Percentiles rank a stretch among this genome's conserved stretches.
phyloP scores from a whole-genome alignment of 106 monocot genomes.

The Posidonia australis region DNA sequence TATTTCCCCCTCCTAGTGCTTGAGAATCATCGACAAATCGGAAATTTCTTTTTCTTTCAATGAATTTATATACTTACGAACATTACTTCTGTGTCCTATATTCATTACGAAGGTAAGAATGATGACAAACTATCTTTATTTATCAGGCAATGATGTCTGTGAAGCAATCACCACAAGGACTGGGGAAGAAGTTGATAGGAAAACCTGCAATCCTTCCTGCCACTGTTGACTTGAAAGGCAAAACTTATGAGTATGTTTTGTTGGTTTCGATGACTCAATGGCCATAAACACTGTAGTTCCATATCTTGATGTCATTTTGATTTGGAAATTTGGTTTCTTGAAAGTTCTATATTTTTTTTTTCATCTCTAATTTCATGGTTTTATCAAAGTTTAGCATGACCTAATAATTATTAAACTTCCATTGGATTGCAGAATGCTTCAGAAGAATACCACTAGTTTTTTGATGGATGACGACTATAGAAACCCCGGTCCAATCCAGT shows the following conservation, averaged over 20 bases:
- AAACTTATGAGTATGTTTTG: constrained; percentile 71
- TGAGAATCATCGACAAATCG: too few species aligned
- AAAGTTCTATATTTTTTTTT: too few species aligned
- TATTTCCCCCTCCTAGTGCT: too few species aligned
- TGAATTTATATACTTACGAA: too few species aligned
- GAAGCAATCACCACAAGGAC: constrained; percentile 65
- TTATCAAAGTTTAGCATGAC: not conserved
- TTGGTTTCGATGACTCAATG: not conserved
- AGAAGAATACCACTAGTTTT: constrained; percentile 42
- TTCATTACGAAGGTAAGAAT: too few species aligned
- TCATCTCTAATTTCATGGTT: too few species aligned
- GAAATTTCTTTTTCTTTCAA: too few species aligned
- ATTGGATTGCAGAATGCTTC: constrained; percentile 47
- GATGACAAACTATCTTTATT: too few species aligned
- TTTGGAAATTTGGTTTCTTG: too few species aligned
- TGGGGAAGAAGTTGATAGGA: constrained; percentile 38
- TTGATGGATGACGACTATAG: constrained; percentile 83
- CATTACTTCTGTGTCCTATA: too few species aligned
- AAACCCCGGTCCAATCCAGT: constrained; percentile 89
- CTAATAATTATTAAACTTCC: not conserved
- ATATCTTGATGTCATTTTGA: too few species aligned
- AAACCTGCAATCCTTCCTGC: constrained; percentile 82
- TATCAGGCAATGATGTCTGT: constrained; percentile 32
- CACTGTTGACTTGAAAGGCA: constrained; percentile 71
- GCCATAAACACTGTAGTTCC: too few species aligned